phyloP scores from a whole-genome alignment of 179 eudicot species.

The Corrigiola litoralis region DNA sequence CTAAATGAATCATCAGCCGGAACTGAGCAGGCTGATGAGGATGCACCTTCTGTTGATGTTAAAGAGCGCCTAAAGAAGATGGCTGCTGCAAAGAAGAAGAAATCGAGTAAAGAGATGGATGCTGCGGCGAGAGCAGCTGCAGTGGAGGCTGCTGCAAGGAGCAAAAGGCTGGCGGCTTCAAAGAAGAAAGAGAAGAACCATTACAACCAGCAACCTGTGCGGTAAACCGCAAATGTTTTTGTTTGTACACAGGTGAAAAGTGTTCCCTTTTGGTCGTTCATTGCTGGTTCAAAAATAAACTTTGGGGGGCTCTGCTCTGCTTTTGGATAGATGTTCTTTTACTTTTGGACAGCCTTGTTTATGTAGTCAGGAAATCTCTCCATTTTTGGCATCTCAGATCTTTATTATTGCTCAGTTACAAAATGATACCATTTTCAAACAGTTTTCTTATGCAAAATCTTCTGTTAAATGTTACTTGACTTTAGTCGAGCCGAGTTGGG shows the following conservation, averaged over 20 bases:
- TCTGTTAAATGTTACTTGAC: not conserved
- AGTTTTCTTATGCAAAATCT: conserved; percentile 17
- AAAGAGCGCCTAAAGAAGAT: conserved; percentile 77
- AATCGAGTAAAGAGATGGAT: conserved; percentile 82
- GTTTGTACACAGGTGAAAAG: conserved; percentile 27
- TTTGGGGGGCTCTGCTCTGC: conserved; percentile 24
- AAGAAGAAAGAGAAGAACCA: conserved; percentile 99
- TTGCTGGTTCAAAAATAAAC: conserved; percentile 31
- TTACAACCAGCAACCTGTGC: conserved; percentile 95
- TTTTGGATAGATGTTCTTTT: conserved; percentile 26
- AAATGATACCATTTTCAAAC: conserved; percentile 21
- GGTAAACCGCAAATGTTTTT: conserved; percentile 34
- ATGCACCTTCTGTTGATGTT: conserved; percentile 52
- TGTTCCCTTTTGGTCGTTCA: conserved; percentile 24
- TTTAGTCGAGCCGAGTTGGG: not conserved
- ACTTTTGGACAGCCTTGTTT: conserved; percentile 25
- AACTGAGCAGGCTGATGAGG: conserved; percentile 48
- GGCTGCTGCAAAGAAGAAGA: conserved; percentile 82
- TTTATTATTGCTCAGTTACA: conserved; percentile 18
- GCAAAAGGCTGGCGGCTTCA: conserved; percentile 80
- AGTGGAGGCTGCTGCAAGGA: conserved; percentile 88
- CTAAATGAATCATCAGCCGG: conserved; percentile 31
- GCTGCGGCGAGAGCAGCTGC: conserved; percentile 90
- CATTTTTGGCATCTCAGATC: conserved; percentile 28
- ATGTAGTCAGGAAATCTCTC: conserved; percentile 27